Evolutionary conservation across 371 early-diverging fungal genomes (phyloP).

Genomic region (Rhizopus arrhizus): DNA sequence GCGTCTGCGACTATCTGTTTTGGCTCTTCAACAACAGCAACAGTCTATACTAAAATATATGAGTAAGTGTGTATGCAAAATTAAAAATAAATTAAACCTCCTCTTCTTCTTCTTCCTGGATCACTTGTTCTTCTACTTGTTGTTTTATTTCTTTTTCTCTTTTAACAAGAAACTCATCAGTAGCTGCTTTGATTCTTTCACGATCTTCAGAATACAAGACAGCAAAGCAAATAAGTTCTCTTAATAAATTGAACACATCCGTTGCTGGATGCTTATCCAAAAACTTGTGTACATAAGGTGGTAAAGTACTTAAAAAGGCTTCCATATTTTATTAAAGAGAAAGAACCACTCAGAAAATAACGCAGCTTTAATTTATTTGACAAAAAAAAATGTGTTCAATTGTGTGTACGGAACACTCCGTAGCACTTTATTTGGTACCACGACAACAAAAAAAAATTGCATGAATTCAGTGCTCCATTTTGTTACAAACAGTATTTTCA

Average conservation of each 20-base stretch:
- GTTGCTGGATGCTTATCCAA: conserved; percentile 44
- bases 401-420: neutral
- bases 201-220: conserved; percentile 54
- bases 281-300: conserved; percentile 52
- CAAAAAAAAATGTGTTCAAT: neutral
- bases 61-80: neutral
- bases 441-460: neutral
- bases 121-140: neutral
- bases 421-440: neutral
- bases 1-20: neutral
- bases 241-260: conserved; percentile 46
- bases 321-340: conserved; percentile 35
- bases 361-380: too few species aligned
- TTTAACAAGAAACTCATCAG: conserved; percentile 32
- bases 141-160: conserved; percentile 16
- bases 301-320: conserved; percentile 49
- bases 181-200: conserved; percentile 28
- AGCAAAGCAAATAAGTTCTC: conserved; percentile 53
- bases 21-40: neutral
- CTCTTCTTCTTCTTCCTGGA: conserved; percentile 3
- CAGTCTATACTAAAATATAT: too few species aligned
- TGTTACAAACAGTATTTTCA: neutral
- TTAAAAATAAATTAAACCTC: too few species aligned
- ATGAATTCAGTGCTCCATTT: conserved; percentile 1
- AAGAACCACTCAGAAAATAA: neutral